These are phyloP conservation scores for Zygotorulaspora mrakii DNA, from an alignment of 1,139 yeast genomes.

Conservation along the genomic window DNA sequence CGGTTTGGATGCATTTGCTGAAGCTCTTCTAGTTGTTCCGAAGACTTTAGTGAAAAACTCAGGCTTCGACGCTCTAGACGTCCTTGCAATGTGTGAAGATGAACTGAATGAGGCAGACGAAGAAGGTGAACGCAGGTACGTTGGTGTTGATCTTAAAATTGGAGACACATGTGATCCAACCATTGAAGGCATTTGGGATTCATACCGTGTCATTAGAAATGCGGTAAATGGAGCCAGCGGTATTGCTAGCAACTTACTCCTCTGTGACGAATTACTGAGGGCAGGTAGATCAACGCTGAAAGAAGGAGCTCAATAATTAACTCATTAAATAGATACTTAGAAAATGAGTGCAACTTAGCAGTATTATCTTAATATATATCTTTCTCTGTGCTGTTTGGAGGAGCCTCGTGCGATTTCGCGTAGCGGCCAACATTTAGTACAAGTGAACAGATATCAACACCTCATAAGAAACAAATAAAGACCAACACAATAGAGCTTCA, in stretches of 20 bases:
- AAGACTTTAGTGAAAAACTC: slow-evolving; percentile 90
- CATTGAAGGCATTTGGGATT: slow-evolving; percentile 94
- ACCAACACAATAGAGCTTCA: background rate
- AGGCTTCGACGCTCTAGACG: slow-evolving; percentile 89
- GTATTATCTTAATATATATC: background rate
- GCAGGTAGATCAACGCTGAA: slow-evolving; percentile 93
- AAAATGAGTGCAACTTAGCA: background rate
- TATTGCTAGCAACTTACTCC: slow-evolving; percentile 83
- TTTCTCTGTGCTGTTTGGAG: background rate
- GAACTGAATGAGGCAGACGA: slow-evolving; percentile 50
- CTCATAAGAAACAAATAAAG: too few relatives aligned
- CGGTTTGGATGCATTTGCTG: slow-evolving; percentile 91
- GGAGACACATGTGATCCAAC: slow-evolving; percentile 98
- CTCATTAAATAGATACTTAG: slow-evolving; percentile 2
- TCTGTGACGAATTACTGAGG: slow-evolving; percentile 93
- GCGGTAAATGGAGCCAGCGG: slow-evolving; percentile 92
- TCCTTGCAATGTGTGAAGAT: slow-evolving; percentile 86
- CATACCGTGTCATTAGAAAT: slow-evolving; percentile 87
- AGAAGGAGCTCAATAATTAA: slow-evolving; percentile 41
- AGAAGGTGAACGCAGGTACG: slow-evolving; percentile 65
- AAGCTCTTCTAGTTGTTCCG: slow-evolving; percentile 85
- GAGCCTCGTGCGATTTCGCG: background rate
- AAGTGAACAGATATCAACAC: slow-evolving; percentile 1
- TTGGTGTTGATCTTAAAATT: slow-evolving; percentile 83
- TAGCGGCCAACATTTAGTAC: background rate